phyloP scores from a whole-genome alignment of 2,329 filamentous ascomycete species.

The Thelonectria olida region DNA sequence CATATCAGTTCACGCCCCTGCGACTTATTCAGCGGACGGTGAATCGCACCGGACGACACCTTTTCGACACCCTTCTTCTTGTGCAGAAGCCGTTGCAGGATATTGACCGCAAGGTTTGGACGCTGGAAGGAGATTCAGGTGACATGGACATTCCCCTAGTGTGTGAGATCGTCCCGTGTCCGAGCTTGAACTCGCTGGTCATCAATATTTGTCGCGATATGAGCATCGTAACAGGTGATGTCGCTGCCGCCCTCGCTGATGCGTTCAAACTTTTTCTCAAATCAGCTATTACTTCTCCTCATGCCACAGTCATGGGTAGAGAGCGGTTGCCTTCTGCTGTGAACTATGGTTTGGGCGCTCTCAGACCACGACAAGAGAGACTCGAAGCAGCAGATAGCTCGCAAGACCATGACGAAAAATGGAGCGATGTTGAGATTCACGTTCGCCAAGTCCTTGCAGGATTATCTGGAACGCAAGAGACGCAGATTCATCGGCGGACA shows the following conservation, averaged over 20 bases:
- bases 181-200: slow-evolving; percentile 59
- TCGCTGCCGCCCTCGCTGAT: slow-evolving; percentile 41
- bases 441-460: slow-evolving; percentile 66
- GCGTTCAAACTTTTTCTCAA: slow-evolving; percentile 44
- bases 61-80: slow-evolving; percentile 86
- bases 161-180: slow-evolving; percentile 74
- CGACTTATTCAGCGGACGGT: slow-evolving; percentile 71
- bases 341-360: slow-evolving; percentile 24
- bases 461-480: slow-evolving; percentile 62
- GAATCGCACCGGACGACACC: slow-evolving; percentile 53
- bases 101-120: slow-evolving; percentile 66
- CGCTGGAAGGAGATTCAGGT: slow-evolving; percentile 63
- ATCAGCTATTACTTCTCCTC: slow-evolving; percentile 39
- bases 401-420: slow-evolving; percentile 45
- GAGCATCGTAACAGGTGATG: slow-evolving; percentile 46
- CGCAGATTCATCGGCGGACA: slow-evolving; percentile 65
- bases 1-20: slow-evolving; percentile 79
- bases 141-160: slow-evolving; percentile 81
- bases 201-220: slow-evolving; percentile 71
- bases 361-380: slow-evolving; percentile 34
- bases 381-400: slow-evolving; percentile 14
- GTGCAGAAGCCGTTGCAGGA: slow-evolving; percentile 73
- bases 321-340: slow-evolving; percentile 35
- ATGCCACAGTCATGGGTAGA: slow-evolving; percentile 32
- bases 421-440: slow-evolving; percentile 59